A percentile compares a stretch with the other conserved stretches of the same genome.
phyloP scores from a whole-genome alignment of 148 eudicot species.

The Persicaria maculosa region DNA sequence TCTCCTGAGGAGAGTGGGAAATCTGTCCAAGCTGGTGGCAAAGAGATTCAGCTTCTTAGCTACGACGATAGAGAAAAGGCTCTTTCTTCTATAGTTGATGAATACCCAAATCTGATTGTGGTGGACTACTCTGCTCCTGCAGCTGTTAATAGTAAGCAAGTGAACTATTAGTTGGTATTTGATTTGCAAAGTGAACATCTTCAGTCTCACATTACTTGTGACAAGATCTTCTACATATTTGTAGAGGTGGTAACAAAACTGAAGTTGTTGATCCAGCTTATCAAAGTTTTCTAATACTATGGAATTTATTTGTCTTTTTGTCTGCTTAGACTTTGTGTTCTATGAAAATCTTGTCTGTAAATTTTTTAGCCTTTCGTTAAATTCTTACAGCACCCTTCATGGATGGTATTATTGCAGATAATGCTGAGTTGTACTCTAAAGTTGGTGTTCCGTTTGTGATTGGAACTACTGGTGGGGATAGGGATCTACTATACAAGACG shows the following conservation, averaged over 20 bases:
- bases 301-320: neutral
- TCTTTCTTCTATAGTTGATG: slow-evolving; percentile 42
- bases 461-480: slow-evolving; percentile 97
- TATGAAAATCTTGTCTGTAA: neutral
- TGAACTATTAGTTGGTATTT: neutral
- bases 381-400: neutral
- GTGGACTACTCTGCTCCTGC: slow-evolving; percentile 86
- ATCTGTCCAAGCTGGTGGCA: slow-evolving; percentile 54
- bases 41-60: slow-evolving; percentile 59
- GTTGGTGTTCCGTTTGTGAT: slow-evolving; percentile 94
- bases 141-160: slow-evolving; percentile 68
- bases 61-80: slow-evolving; percentile 53
- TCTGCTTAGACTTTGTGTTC: neutral
- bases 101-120: slow-evolving; percentile 68
- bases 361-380: neutral
- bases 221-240: no score
- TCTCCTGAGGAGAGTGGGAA: slow-evolving; percentile 50
- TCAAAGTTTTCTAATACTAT: neutral
- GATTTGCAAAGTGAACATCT: neutral
- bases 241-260: no score
- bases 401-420: slow-evolving; percentile 37
- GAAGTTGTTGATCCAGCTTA: neutral
- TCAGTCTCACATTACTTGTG: neutral
- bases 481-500: slow-evolving; percentile 70
- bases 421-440: slow-evolving; percentile 81